phyloP scores from a whole-genome alignment of 768 basidiomycete genomes.

The Tylopilus balloui region DNA sequence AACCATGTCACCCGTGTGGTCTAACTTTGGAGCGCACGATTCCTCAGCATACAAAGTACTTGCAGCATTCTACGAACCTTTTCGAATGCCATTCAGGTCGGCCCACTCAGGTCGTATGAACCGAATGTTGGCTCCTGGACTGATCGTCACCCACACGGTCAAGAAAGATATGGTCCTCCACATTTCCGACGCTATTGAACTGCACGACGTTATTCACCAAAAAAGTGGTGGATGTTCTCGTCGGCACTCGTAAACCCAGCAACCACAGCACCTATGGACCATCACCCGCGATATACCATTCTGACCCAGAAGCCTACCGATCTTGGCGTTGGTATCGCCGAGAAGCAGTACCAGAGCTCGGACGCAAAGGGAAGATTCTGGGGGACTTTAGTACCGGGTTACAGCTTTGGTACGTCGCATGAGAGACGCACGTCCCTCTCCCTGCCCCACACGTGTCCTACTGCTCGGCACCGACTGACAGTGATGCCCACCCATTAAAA shows the following conservation, averaged over 20 bases:
- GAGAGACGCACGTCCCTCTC: too few relatives aligned
- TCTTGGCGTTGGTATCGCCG: conserved; percentile 38
- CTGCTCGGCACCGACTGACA: neutral
- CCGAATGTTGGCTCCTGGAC: conserved; percentile 22
- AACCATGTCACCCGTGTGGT: neutral
- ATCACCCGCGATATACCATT: conserved; percentile 32
- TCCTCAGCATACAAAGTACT: conserved; percentile 24
- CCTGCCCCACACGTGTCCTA: too few relatives aligned
- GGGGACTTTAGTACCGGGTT: conserved; percentile 15
- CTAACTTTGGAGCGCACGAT: neutral
- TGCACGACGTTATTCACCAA: conserved; percentile 11
- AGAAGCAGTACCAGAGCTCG: neutral
- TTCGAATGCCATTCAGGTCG: conserved; percentile 26
- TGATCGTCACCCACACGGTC: conserved; percentile 25
- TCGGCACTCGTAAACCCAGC: conserved; percentile 28
- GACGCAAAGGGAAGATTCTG: neutral
- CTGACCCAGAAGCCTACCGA: conserved; percentile 33
- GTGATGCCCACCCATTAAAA: neutral
- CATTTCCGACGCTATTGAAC: conserved; percentile 9
- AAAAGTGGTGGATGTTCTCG: conserved; percentile 28
- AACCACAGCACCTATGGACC: conserved; percentile 19
- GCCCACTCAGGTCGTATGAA: neutral
- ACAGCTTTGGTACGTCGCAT: conserved; percentile 13
- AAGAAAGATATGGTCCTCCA: conserved; percentile 24
- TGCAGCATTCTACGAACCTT: conserved; percentile 26